These are phyloP conservation scores for Endocalyx cinctus DNA, from an alignment of 2,329 filamentous ascomycete genomes.

Conservation along the genomic window DNA sequence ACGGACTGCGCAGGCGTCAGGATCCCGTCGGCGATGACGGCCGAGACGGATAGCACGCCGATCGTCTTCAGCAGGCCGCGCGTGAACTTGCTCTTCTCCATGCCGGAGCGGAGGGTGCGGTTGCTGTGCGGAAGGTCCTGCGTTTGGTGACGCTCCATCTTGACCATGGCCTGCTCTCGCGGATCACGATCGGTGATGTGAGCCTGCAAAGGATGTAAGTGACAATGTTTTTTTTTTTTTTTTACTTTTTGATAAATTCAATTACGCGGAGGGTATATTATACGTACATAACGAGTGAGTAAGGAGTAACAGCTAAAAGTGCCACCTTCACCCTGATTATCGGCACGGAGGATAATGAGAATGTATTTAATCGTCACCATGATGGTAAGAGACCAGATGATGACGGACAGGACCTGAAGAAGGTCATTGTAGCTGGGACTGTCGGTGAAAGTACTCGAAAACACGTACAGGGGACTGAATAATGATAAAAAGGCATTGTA, in stretches of 20 bases:
- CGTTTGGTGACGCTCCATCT: slow-evolving; percentile 55
- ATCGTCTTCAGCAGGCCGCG: slow-evolving; percentile 54
- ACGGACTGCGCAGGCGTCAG: slow-evolving; percentile 67
- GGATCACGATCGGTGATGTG: slow-evolving; percentile 59
- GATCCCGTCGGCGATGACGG: slow-evolving; percentile 64
- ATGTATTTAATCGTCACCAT: slow-evolving; percentile 69
- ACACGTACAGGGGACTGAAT: slow-evolving; percentile 64
- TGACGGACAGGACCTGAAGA: slow-evolving; percentile 60
- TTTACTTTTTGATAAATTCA: slow-evolving; percentile 2
- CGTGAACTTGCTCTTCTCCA: slow-evolving; percentile 52
- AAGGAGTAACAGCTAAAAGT: slow-evolving; percentile 65
- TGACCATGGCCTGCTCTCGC: slow-evolving; percentile 47
- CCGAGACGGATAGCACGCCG: slow-evolving; percentile 61
- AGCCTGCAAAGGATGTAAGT: too few relatives aligned
- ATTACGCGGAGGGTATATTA: not conserved
- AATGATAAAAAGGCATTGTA: not conserved
- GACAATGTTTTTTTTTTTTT: too few relatives aligned
- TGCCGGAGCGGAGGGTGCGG: slow-evolving; percentile 46
- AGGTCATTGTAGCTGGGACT: slow-evolving; percentile 54
- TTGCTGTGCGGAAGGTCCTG: slow-evolving; percentile 50
- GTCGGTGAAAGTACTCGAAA: slow-evolving; percentile 59
- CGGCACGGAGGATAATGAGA: slow-evolving; percentile 59
- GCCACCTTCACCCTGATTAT: slow-evolving; percentile 68
- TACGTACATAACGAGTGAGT: slow-evolving; percentile 51
- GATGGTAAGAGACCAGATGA: slow-evolving; percentile 64